Conservation (phyloP, 768 basidiomycete genomes). For the Tylopilus plumbeoviolaceoides region DNA sequence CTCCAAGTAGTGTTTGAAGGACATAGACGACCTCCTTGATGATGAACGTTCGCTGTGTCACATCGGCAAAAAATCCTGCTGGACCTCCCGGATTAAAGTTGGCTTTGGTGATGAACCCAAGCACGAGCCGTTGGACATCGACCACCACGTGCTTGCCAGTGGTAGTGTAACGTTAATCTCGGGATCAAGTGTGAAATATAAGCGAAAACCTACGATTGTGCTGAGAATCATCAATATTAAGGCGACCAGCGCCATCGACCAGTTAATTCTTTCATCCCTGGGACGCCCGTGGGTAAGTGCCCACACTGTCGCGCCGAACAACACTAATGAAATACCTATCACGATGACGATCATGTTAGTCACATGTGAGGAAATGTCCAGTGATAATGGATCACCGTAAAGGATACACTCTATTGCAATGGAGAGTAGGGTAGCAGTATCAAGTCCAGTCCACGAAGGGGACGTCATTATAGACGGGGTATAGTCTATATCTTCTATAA, state of each 20-base stretch:
- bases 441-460: constrained; percentile 8
- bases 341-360: neutral
- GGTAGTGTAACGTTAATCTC: neutral
- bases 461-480: neutral
- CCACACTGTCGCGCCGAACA: constrained; percentile 25
- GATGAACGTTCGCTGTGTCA: constrained; percentile 27
- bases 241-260: constrained; percentile 21
- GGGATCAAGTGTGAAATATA: neutral
- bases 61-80: constrained; percentile 26
- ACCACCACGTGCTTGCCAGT: constrained; percentile 25
- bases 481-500: neutral
- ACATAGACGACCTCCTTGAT: constrained; percentile 26
- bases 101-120: constrained; percentile 24
- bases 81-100: constrained; percentile 24
- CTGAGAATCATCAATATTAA: constrained; percentile 21
- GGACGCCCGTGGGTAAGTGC: constrained; percentile 16
- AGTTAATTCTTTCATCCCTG: constrained; percentile 14
- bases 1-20: constrained; percentile 24
- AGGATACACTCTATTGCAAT: constrained; percentile 17
- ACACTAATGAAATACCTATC: constrained; percentile 19
- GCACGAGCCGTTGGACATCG: constrained; percentile 22
- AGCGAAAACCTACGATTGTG: constrained; percentile 8
- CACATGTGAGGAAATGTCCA: neutral
- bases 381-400: constrained; percentile 15
- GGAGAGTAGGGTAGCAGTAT: constrained; percentile 14